Base-by-base conservation (phyloP, 176 grass and related monocot genomes). In the Themeda triandra region DNA sequence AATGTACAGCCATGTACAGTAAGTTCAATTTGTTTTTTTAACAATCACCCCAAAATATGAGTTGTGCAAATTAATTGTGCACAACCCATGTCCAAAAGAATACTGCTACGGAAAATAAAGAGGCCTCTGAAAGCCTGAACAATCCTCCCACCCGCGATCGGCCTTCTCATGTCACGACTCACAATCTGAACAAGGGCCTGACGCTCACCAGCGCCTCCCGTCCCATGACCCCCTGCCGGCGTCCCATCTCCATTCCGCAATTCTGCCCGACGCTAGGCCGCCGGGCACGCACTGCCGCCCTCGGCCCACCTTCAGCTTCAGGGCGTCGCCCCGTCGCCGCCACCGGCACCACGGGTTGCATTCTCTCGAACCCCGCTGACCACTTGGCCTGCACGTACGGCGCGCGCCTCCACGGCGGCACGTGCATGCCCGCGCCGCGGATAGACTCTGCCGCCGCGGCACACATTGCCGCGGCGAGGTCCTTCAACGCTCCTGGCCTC, bases 301-400 rank as follows among this genome's bases (percentile, higher is more conserved):
- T 24, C 27, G 63, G 56, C 23, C 5, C 66, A 6, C 29, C 33
- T 37, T 14, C 64, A 4, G 35, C 25, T 37, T 19, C 64, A 9
- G 35, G 0, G 27, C 1, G 28, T 13, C 65, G 1, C 53, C 1
- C 6, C 19, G 78, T 33, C 58, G 42, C 4, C 42, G 75, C 74
- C 41, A 63, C 65, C 12, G 31, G 17, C 5, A 12, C 13, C 10
- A 19, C 53, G 28, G 5, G 8, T 0, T 7, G 31, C 6, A 39
- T 63, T 12, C 91, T 86, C 79, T 49, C 69, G 81, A 86, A 85
- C 31, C 45, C 72, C 32, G 62, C 32, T 29, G 90, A 91, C 95
- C 95, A 98, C 82, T 98, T 98, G 21, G 89, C 83, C 67, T 86
- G 87, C 29, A 93, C 87, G 81, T 98, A 98, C 54, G 48, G 32